phyloP scores from a whole-genome alignment of 192 early-diverging fungal species.

The Backusella mclennaniae region DNA sequence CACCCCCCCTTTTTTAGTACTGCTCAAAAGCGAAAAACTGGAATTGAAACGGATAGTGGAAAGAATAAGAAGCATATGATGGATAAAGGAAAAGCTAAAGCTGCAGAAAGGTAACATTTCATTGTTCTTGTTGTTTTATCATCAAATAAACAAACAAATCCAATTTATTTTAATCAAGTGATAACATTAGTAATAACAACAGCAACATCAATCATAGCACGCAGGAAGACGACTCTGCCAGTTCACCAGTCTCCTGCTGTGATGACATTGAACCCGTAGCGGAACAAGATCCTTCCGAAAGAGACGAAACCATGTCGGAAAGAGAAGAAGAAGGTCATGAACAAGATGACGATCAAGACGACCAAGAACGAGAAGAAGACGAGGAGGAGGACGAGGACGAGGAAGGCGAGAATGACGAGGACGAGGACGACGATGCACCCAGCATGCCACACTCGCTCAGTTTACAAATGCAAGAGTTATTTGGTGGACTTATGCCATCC shows the following conservation, averaged over 20 bases:
- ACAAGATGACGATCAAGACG: slow-evolving; percentile 25
- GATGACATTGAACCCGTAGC: not conserved
- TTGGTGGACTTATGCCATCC: slow-evolving; percentile 41
- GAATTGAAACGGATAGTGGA: not conserved
- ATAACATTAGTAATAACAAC: not conserved
- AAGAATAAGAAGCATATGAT: slow-evolving; percentile 6
- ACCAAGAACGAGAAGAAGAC: slow-evolving; percentile 26
- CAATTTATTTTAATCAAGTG: not conserved
- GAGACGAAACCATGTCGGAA: not conserved
- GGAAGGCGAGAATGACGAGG: slow-evolving; percentile 21
- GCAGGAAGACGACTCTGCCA: not conserved
- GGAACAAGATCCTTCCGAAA: not conserved
- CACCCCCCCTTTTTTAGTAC: not conserved
- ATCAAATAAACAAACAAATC: not conserved
- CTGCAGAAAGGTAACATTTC: not conserved
- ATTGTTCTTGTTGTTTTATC: not conserved
- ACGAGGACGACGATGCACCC: slow-evolving; percentile 38
- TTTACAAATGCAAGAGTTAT: slow-evolving; percentile 34
- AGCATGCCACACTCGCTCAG: slow-evolving; percentile 19
- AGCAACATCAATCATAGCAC: not conserved
- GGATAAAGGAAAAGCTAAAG: slow-evolving; percentile 10
- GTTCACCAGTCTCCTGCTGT: not conserved
- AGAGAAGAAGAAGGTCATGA: slow-evolving; percentile 14
- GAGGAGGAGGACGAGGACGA: slow-evolving; percentile 27
- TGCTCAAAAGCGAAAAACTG: slow-evolving; percentile 8